Conservation (phyloP, 106 monocot species). For the Ottelia alismoides region DNA sequence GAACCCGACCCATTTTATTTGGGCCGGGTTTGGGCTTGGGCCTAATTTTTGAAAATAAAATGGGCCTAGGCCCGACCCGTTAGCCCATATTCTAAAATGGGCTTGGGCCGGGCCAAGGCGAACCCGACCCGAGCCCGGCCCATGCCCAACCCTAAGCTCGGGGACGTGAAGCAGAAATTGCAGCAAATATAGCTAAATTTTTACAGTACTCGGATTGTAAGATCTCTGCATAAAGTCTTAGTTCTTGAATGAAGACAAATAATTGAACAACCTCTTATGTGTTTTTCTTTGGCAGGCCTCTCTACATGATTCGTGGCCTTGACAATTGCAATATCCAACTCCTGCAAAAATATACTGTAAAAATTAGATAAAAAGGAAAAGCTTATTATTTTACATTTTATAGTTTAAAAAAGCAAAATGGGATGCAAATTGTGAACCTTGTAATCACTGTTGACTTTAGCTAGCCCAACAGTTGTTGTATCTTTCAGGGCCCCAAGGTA, state of each 20-base stretch:
- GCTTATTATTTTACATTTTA: neutral
- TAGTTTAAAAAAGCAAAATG: neutral
- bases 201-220: too few relatives aligned
- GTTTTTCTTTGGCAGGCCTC: conserved; percentile 15
- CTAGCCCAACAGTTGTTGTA: conserved; percentile 16
- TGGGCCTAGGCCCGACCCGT: too few relatives aligned
- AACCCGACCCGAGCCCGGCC: too few relatives aligned
- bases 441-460: conserved; percentile 27
- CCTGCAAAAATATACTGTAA: conserved; percentile 5
- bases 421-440: conserved; percentile 6
- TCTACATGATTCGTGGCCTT: conserved; percentile 24
- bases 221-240: too few relatives aligned
- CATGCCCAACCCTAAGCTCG: too few relatives aligned
- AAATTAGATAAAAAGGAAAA: too few relatives aligned
- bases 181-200: conserved; percentile 63
- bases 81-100: too few relatives aligned
- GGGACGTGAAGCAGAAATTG: conserved; percentile 42
- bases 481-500: conserved; percentile 21
- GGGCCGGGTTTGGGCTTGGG: too few relatives aligned
- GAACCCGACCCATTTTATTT: too few relatives aligned
- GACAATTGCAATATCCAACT: conserved; percentile 26
- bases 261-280: conserved; percentile 10
- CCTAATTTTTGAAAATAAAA: too few relatives aligned
- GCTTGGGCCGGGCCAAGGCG: too few relatives aligned
- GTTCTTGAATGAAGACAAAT: too few relatives aligned